Evolutionary conservation across 768 basidiomycete species (phyloP), one percentile per base, ranked within the genome.

Genomic region (Tricholomella constricta): DNA sequence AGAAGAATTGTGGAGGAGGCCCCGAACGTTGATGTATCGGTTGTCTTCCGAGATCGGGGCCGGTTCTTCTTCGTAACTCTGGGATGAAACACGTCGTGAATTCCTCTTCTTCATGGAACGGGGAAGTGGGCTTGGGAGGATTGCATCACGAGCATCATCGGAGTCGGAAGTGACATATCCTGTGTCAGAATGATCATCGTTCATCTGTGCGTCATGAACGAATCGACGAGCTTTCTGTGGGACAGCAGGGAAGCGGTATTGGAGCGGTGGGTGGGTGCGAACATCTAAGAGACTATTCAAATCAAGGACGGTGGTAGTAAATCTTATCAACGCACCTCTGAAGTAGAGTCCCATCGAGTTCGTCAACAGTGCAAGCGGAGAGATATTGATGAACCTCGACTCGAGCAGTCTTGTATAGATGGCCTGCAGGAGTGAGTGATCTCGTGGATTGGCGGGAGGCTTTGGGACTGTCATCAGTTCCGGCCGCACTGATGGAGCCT

Each of bases 401-500:
- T 79, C 79, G 23, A 89, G 84, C 81, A 86, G 84, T 57, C 85
- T 82, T 17, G 71, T 76, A 70, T 88, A 90, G 10, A 89, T 84
- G 40, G 68, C 69, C 59, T 85, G 82, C 20, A 91, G 71, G 11
- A 87, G 57, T 0, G 78, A 76, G 61, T 90, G 89, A 54, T 90
- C 86, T 8, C 85, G 74, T 3, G 88, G 88, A 62, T 90, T 81
- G 3, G 62, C 56, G 0, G 82, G 78, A 3, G 74, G 63, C 46
- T 73, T 75, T 6, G 72, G 65, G 26, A 71, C 52, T 5, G 73
- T 70, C 27, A 70, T 63, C 29, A 76, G 60, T 48, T 79, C 52
- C 31, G 73, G 69, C 5, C 54, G 58, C 14, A 55, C 44, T 27
- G 51, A 47, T 4, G 51, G 54, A 2, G 44, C 23, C 6, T 11